A percentile compares a stretch with the other conserved stretches of the same genome.
Evolutionary conservation across 2,329 filamentous ascomycete species (phyloP).

Genomic region (Microdochium nivale): DNA sequence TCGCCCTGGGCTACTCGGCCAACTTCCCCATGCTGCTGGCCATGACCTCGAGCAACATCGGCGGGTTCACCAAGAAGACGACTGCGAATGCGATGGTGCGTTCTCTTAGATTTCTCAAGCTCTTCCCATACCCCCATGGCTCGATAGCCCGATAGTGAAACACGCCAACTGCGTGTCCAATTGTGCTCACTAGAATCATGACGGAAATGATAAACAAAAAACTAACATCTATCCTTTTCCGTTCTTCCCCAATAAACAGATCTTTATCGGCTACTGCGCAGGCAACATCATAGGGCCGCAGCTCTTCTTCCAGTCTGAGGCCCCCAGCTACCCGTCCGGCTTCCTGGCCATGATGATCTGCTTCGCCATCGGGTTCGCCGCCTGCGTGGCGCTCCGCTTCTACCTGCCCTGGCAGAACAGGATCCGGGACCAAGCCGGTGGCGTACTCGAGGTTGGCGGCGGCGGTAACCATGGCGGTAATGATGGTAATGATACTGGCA

Average conservation of each 20-base stretch:
- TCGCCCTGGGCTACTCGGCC: constrained; percentile 11
- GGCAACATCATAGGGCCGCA: constrained; percentile 44
- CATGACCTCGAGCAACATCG: constrained; percentile 8
- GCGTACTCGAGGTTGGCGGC: not conserved
- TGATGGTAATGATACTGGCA: no score
- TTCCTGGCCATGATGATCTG: constrained; percentile 54
- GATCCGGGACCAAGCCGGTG: constrained; percentile 31
- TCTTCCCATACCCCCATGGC: not conserved
- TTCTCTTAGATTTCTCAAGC: constrained; percentile 24
- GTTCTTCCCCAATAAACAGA: not conserved
- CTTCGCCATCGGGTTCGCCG: constrained; percentile 40
- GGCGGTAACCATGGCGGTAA: no score
- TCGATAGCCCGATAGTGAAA: no score
- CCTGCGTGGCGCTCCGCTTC: constrained; percentile 38
- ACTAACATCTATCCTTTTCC: not conserved
- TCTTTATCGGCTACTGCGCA: constrained; percentile 9
- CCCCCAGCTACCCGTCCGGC: constrained; percentile 51
- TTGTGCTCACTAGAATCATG: no score
- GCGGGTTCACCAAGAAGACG: constrained; percentile 10
- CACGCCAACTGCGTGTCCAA: no score
- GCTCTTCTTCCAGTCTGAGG: constrained; percentile 47
- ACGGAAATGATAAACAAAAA: not conserved
- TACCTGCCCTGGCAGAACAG: constrained; percentile 43
- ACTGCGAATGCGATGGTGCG: constrained; percentile 9
- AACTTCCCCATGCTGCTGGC: constrained; percentile 9